phyloP scores from a whole-genome alignment of 2,329 filamentous ascomycete species.

The Aspergillus proliferans region DNA sequence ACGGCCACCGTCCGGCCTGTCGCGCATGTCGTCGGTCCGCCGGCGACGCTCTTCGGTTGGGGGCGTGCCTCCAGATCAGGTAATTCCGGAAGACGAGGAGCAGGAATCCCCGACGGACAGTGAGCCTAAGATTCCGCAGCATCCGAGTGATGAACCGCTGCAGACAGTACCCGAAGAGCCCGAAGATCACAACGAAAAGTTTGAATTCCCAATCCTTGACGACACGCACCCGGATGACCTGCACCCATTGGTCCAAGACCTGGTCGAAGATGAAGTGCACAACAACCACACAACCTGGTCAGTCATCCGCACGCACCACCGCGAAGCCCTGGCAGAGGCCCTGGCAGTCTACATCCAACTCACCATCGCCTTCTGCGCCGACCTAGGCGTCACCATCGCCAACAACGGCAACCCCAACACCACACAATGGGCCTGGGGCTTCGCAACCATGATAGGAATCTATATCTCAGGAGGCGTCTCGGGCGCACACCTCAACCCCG shows the following conservation, averaged over 20 bases:
- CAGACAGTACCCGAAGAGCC: slow-evolving; percentile 14
- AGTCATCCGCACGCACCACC: slow-evolving; percentile 45
- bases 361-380: slow-evolving; percentile 46
- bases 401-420: slow-evolving; percentile 39
- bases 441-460: slow-evolving; percentile 49
- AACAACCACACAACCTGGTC: slow-evolving; percentile 46
- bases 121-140: slow-evolving; percentile 3
- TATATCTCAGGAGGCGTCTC: slow-evolving; percentile 45
- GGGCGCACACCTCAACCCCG: slow-evolving; percentile 43
- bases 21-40: slow-evolving; percentile 18
- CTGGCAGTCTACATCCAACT: slow-evolving; percentile 41
- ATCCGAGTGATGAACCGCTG: slow-evolving; percentile 14
- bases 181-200: slow-evolving; percentile 1
- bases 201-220: slow-evolving; percentile 2
- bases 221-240: slow-evolving; percentile 37
- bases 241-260: slow-evolving; percentile 38
- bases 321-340: slow-evolving; percentile 50
- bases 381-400: slow-evolving; percentile 40
- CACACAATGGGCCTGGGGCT: slow-evolving; percentile 46
- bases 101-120: slow-evolving; percentile 10
- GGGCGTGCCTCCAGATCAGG: slow-evolving; percentile 11
- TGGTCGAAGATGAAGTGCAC: slow-evolving; percentile 44
- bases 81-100: slow-evolving; percentile 19
- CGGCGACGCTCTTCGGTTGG: slow-evolving; percentile 15
- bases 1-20: slow-evolving; percentile 14